Evolutionary conservation across 2,329 filamentous ascomycete genomes (phyloP).

Genomic region (Orbilia brochopaga): DNA sequence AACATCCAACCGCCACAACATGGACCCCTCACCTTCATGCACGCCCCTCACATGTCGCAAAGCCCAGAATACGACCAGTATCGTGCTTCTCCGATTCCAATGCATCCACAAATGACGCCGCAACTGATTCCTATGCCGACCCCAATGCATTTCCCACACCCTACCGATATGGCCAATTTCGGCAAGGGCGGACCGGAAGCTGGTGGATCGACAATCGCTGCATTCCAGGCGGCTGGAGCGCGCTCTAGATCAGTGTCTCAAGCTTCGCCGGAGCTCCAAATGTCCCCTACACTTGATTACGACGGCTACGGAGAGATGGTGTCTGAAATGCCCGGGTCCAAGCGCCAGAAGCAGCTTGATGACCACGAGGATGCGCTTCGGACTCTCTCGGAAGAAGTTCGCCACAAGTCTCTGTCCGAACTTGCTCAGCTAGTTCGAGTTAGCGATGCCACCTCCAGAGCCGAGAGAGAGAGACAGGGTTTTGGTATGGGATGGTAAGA

Average conservation of each 20-base stretch:
- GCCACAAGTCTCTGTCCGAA: constrained; percentile 52
- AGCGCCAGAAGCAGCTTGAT: constrained; percentile 51
- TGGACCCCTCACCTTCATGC: constrained; percentile 30
- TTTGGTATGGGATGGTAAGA: constrained; percentile 87
- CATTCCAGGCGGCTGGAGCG: constrained; percentile 38
- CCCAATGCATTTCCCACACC: constrained; percentile 45
- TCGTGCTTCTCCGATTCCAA: constrained; percentile 37
- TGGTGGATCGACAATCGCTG: constrained; percentile 39
- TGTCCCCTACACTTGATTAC: constrained; percentile 41
- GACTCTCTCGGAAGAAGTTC: constrained; percentile 53
- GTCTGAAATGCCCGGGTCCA: constrained; percentile 38
- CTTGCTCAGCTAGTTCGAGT: constrained; percentile 54
- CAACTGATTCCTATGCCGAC: constrained; percentile 38
- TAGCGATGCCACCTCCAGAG: constrained; percentile 64
- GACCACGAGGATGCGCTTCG: constrained; percentile 55
- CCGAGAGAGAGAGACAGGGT: constrained; percentile 81
- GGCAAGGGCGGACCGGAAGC: constrained; percentile 34
- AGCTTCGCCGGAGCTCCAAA: constrained; percentile 41
- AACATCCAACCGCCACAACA: constrained; percentile 39
- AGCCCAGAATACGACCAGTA: constrained; percentile 48
- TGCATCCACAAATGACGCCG: constrained; percentile 34
- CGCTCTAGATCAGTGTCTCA: constrained; percentile 45
- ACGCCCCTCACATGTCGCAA: constrained; percentile 39
- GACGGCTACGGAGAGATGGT: constrained; percentile 44
- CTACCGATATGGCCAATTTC: constrained; percentile 46